Evolutionary conservation across 2,329 filamentous ascomycete species (phyloP), one percentile per base, ranked within the genome.

Genomic region (Fonsecaea pugnacius): DNA sequence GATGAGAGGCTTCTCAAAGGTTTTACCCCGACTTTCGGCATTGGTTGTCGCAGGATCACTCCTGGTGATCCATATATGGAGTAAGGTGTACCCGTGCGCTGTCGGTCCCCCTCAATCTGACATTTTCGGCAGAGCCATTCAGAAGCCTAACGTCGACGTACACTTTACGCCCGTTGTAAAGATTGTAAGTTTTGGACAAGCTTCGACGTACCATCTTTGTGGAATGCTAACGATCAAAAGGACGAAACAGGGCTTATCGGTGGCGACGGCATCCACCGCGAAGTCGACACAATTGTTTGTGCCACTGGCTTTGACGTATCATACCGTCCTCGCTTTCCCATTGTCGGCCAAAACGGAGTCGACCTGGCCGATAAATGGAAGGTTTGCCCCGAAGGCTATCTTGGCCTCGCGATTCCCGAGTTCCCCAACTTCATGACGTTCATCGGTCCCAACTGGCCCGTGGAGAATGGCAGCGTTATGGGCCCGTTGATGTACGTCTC

Each of bases 31-130:
- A 79, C 76, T 16, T 83, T 79, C 27, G 77, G 77, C 12, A 66
- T 82, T 40, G 80, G 80, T 1, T 83, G 76, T 62, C 75, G 80
- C 10, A 69, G 80, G n/a, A 73, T 82, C 48, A 82, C 79, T 0
- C 80, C 80, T 0, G 82, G 82, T 2, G 81, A 83, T 68, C 80
- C 80, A 1, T 84, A 84, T 67, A 81, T 84, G 77, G 66, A 75
- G 50, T 56, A 24, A 38, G 52, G 43, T 27, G 24, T 6, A 5
- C 24, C 9, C 30, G 21, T 18, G 18, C 43, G 3, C 16, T 16
- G 5, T 30, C 14, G 27, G 2, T 50, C 50, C 8, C 9, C 14
- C 35, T 18, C 18, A 33, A 12, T 32, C 52, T 52, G 27, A 62
- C 32, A 40, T 32, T 8, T 21, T 40, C 14, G n/a, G 3, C 54